Base-by-base conservation (phyloP, 768 basidiomycete species). In the Termitomyces sp. region DNA sequence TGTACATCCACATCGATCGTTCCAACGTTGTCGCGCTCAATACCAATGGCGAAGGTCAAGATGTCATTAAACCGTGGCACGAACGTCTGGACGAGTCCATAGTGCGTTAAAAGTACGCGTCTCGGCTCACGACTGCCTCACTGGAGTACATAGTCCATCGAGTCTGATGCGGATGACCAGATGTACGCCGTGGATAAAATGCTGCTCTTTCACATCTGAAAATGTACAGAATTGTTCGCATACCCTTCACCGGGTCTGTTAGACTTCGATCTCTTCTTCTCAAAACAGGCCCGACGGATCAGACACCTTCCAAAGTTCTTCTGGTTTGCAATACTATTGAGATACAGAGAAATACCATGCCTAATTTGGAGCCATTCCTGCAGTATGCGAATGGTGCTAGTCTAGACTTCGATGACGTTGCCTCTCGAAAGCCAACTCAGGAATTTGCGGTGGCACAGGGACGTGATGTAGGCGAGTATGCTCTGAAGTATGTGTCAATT, bases 161-260 rank as follows among this genome's bases (percentile, higher is more conserved):
- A 94, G 70, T 94, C 92, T 17, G 95, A 97, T 61, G 89, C 89
- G 34, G 95, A 96, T 71, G 94, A 95, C 66, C 89, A 93, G 70
- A 71, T 97, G 91, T 92, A 70, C 64, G 78, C 59, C 46, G 27
- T 17, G 11, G 17, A 42, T 37, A 4, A 29, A 35, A 56, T 34
- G 23, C 29, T 49, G 40, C 46, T 45, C 45, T 37, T 56, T 44
- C 23, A 48, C 27, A 6, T 34, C 52, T 50, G 27, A 55, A 53
- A 35, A 53, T 34, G 42, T 45, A 40, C 62, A 92, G 91, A 64
- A 92, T 93, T 62, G 71, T 94, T 51, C 89, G 88, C 48, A 69
- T 97, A 27, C 94, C 95, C 1, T 96, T 97, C 71, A 93, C 88
- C 0, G 88, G 90, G 9, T 86, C 89, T 16, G 90, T 96, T 45